Conservation (phyloP, 371 early-diverging fungal species). For the Mucor circinelloides region DNA sequence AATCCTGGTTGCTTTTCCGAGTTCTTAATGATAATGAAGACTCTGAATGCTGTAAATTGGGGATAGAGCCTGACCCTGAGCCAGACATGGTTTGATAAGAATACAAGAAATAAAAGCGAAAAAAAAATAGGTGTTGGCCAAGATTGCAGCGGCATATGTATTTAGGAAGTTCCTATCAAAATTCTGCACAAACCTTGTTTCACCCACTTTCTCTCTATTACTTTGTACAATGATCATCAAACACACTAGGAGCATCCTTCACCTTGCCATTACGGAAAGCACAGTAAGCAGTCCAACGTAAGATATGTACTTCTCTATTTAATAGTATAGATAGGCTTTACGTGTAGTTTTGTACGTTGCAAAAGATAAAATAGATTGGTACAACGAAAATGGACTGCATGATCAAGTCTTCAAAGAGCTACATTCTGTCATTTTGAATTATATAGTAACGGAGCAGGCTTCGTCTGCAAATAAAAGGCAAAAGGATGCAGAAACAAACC, state of each 20-base stretch:
- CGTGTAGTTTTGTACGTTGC: conserved; percentile 20
- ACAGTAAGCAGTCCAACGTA: conserved; percentile 5
- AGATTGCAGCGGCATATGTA: background rate
- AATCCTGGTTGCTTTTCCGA: conserved; percentile 11
- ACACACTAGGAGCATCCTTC: conserved; percentile 18
- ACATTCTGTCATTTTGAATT: conserved; percentile 16
- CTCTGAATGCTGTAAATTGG: conserved; percentile 5
- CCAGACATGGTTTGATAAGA: background rate
- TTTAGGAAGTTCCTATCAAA: background rate
- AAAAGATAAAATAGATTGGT: conserved; percentile 24
- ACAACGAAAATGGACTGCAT: conserved; percentile 21
- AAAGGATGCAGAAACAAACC: conserved; percentile 1
- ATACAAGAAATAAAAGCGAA: background rate
- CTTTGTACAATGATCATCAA: conserved; percentile 1
- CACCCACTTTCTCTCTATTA: conserved; percentile 1
- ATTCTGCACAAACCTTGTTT: background rate
- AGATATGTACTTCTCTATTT: background rate
- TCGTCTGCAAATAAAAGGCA: background rate
- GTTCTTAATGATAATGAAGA: conserved; percentile 16
- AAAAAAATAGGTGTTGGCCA: background rate
- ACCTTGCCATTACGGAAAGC: conserved; percentile 17
- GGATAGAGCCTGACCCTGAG: conserved; percentile 1
- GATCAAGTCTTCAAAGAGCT: conserved; percentile 11
- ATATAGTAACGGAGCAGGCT: conserved; percentile 1
- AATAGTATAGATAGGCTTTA: conserved; percentile 10